These are phyloP conservation scores for Phlebiopsis gigantea DNA, from an alignment of 768 basidiomycete species.

Conservation along the genomic window DNA sequence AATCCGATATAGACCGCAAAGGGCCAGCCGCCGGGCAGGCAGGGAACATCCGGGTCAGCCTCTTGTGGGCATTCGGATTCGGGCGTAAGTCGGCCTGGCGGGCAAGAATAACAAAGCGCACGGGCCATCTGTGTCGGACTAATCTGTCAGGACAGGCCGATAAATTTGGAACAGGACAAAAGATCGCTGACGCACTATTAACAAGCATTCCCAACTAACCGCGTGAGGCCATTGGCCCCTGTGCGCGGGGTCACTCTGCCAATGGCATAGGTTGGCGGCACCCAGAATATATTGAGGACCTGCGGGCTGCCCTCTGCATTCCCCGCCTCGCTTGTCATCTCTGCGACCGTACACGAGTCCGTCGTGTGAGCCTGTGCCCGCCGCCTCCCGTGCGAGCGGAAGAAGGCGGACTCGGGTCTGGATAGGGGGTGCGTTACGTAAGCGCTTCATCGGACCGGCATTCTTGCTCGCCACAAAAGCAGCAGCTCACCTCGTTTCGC, in stretches of 20 bases:
- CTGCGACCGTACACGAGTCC: neutral
- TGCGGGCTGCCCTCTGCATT: neutral
- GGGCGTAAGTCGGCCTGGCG: conserved; percentile 6
- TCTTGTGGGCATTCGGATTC: neutral
- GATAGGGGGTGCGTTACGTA: neutral
- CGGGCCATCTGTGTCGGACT: neutral
- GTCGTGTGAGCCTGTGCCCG: neutral
- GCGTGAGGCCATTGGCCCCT: neutral
- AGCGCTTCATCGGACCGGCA: neutral
- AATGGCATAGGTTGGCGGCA: neutral
- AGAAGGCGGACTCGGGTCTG: neutral
- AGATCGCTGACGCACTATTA: neutral
- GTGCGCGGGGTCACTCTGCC: neutral
- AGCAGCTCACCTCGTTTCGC: too few relatives aligned
- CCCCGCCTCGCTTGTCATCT: neutral
- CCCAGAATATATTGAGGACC: neutral
- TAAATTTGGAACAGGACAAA: neutral
- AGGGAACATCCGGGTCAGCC: conserved; percentile 3
- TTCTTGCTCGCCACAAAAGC: too few relatives aligned
- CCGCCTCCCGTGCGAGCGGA: neutral
- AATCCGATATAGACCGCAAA: conserved; percentile 5
- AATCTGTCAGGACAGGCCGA: neutral
- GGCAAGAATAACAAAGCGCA: neutral
- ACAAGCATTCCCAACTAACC: neutral
- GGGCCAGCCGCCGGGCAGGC: neutral